Evolutionary conservation across 352 stramenopile species (phyloP), one percentile per base, ranked within the genome.

Genomic region (Phytophthora melonis): DNA sequence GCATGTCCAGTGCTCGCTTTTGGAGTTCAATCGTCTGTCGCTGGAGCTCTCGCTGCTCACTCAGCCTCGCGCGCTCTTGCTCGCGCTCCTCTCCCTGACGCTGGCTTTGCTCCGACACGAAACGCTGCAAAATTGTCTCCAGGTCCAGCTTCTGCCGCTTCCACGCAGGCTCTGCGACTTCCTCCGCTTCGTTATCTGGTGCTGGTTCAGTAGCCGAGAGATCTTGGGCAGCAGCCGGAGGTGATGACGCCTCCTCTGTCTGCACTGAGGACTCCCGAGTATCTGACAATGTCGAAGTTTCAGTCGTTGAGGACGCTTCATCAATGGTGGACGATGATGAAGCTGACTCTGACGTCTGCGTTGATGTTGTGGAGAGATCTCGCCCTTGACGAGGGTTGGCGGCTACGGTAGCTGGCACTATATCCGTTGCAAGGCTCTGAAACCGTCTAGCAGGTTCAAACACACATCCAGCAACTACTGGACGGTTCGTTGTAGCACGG

Each of bases 11-110:
- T 3, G 67, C 47, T 63, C 65, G 57, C 43, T 64, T 72, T 56
- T 79, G 72, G 19, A 79, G 43, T 9, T 74, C 45, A 7, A 73
- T 59, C 4, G 66, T 72, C 19, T 78, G 66, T 8, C 66, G 54
- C 45, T 79, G 72, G 25, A 76, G 49, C 6, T 70, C 68, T 39
- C 70, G 68, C 11, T 77, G 70, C n/a, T 63, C 58, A 3, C 13
- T 74, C 0, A 68, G 55, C 32, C 59, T 64, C 11, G 23, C 21
- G 32, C 34, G 56, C 43, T 71, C 57, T n/a, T 66, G 43, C 23
- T 71, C 58, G 2, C 50, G 66, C 41, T 75, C 47, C 19, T 66
- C 60, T n/a, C 47, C 63, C 11, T 65, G 66, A 16, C 45, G 30
- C 23, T 74, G 57, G 13, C 54, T 75, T 36, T 78, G 71, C 19